These are phyloP conservation scores for Torulaspora quercuum DNA, from an alignment of 805 yeast genomes.

Conservation along the genomic window DNA sequence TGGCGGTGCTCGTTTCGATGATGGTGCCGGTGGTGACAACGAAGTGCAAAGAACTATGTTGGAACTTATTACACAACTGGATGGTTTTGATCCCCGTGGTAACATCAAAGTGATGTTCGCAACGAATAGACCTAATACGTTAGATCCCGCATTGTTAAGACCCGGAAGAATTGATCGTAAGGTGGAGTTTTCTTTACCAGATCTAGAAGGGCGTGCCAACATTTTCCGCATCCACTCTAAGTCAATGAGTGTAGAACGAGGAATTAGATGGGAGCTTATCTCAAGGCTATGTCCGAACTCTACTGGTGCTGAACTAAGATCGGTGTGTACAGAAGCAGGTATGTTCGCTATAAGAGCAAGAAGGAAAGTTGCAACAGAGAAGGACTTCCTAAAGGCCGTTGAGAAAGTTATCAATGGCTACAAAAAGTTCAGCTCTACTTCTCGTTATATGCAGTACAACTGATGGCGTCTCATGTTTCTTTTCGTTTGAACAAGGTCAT, in stretches of 20 bases:
- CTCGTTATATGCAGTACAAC: constrained; percentile 98
- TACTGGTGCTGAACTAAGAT: constrained; percentile 97
- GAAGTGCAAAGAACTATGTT: constrained; percentile 99
- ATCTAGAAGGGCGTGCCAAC: constrained; percentile 95
- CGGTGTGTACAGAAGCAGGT: constrained; percentile 99
- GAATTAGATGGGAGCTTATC: constrained; percentile 97
- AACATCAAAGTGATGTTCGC: constrained; percentile 99
- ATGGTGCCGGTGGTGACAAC: constrained; percentile 99
- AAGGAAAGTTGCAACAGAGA: constrained; percentile 96
- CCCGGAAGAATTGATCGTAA: constrained; percentile 99
- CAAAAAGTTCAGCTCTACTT: constrained; percentile 93
- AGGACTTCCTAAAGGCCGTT: constrained; percentile 95
- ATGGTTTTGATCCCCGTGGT: constrained; percentile 98
- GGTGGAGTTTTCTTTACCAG: constrained; percentile 95
- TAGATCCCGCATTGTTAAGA: constrained; percentile 95
- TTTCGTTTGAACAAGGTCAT: no score
- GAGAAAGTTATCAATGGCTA: constrained; percentile 98
- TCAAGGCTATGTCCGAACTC: constrained; percentile 97
- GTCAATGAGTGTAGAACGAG: constrained; percentile 96
- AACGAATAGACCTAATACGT: constrained; percentile 94
- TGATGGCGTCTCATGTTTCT: no score
- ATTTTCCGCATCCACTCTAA: constrained; percentile 96
- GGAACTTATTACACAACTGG: constrained; percentile 95
- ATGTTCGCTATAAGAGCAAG: constrained; percentile 99
- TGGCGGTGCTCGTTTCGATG: constrained; percentile 99